Evolutionary conservation across 345 rosid species (phyloP).

Genomic region (Abelmoschus esculentus): DNA sequence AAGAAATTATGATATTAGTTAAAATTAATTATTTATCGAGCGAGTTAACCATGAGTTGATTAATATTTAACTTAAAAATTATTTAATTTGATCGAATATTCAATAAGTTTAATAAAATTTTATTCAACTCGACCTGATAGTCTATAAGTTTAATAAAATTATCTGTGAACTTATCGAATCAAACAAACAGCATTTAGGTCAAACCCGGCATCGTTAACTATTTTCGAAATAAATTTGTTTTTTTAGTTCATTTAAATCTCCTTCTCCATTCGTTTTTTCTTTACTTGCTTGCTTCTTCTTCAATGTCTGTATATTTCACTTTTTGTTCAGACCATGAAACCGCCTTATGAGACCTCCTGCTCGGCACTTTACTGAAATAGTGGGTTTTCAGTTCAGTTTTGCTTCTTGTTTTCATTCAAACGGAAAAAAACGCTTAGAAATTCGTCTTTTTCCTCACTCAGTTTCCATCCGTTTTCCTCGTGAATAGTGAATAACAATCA

Average conservation of each 20-base stretch:
- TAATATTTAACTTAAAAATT: too few species aligned
- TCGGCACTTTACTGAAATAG: constrained; percentile 18
- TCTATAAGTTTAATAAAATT: too few species aligned
- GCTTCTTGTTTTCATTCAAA: constrained; percentile 6
- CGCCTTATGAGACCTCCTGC: constrained; percentile 28
- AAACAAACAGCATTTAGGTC: not conserved
- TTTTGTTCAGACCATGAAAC: constrained; percentile 15
- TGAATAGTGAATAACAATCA: not conserved
- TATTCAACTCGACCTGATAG: too few species aligned
- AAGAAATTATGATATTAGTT: too few species aligned
- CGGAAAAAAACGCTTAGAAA: not conserved
- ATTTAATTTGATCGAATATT: too few species aligned
- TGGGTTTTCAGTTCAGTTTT: not conserved
- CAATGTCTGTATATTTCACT: not conserved
- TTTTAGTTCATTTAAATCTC: constrained; percentile 8
- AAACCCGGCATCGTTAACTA: constrained; percentile 18
- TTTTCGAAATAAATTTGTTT: not conserved
- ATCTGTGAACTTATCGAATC: too few species aligned
- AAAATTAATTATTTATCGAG: too few species aligned
- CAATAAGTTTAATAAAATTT: too few species aligned
- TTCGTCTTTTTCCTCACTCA: not conserved
- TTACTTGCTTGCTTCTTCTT: not conserved
- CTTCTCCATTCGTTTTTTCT: not conserved
- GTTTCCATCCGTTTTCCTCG: not conserved
- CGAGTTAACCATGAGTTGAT: too few species aligned